A percentile compares a stretch with the other conserved stretches of the same genome.
Evolutionary conservation across 2,329 filamentous ascomycete species (phyloP).

Genomic region (Fusarium sterilihyphosum): DNA sequence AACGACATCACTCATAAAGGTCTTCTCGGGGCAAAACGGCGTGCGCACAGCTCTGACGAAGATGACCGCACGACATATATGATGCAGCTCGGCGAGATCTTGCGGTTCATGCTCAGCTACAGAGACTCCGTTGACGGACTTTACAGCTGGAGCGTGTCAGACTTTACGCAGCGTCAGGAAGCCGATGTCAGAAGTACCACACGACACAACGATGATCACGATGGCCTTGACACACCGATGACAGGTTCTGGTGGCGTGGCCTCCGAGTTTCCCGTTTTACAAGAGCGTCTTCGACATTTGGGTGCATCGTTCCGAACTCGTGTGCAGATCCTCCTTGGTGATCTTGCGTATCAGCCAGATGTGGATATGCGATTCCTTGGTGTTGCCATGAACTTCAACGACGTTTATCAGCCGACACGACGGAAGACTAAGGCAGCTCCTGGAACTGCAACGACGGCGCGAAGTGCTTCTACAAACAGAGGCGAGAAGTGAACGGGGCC

Average conservation of each 20-base stretch:
- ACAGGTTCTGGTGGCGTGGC: conserved; percentile 64
- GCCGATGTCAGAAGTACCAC: conserved; percentile 78
- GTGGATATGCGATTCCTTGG: conserved; percentile 95
- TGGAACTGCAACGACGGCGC: conserved; percentile 34
- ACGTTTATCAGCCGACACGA: conserved; percentile 85
- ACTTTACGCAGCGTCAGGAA: conserved; percentile 93
- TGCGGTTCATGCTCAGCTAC: conserved; percentile 93
- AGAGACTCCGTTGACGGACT: conserved; percentile 93
- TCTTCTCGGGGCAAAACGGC: conserved; percentile 77
- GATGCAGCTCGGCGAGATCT: conserved; percentile 87
- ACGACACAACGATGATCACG: conserved; percentile 46
- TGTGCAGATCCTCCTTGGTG: conserved; percentile 84
- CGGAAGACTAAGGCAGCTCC: conserved; percentile 63
- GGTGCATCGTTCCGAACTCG: conserved; percentile 79
- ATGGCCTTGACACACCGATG: conserved; percentile 28
- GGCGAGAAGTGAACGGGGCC: conserved; percentile 31
- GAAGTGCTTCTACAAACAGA: conserved; percentile 38
- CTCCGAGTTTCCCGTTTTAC: conserved; percentile 76
- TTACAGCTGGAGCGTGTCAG: conserved; percentile 93
- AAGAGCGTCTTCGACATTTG: conserved; percentile 76
- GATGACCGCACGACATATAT: conserved; percentile 84
- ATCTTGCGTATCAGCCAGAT: conserved; percentile 92
- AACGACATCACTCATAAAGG: conserved; percentile 96
- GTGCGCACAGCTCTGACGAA: conserved; percentile 57
- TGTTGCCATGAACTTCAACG: conserved; percentile 99